Conservation (phyloP, 2,329 filamentous ascomycete species). For the Trichoderma koningiopsis region DNA sequence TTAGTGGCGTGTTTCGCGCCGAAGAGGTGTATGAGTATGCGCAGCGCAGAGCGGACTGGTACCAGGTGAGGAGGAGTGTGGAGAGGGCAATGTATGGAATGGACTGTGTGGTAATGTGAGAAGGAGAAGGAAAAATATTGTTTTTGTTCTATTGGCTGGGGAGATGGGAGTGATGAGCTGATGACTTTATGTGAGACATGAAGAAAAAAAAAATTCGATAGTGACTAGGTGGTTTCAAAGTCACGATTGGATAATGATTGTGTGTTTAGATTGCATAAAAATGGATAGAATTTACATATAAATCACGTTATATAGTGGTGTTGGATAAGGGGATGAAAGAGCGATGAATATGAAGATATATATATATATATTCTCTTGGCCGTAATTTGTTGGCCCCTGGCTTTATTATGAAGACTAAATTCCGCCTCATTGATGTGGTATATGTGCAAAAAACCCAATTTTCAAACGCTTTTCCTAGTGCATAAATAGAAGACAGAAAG, state of each 20-base stretch:
- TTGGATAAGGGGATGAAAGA: not conserved
- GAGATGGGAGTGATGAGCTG: conserved; percentile 2
- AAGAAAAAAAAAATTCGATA: not conserved
- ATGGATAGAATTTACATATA: conserved; percentile 22
- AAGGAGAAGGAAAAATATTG: not conserved
- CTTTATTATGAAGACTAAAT: not conserved
- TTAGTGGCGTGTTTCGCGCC: conserved; percentile 87
- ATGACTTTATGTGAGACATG: conserved; percentile 17
- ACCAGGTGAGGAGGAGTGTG: conserved; percentile 81
- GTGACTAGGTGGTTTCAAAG: not conserved
- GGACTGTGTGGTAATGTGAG: conserved; percentile 81
- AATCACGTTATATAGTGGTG: not conserved
- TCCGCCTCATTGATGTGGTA: conserved; percentile 4
- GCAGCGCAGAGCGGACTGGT: conserved; percentile 93
- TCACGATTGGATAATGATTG: conserved; percentile 7
- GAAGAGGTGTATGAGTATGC: conserved; percentile 99
- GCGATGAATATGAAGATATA: not conserved
- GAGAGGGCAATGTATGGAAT: conserved; percentile 97
- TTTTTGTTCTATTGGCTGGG: not conserved
- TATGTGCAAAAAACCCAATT: not conserved
- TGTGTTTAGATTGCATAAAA: not conserved
- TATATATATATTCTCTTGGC: not conserved
- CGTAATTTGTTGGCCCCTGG: not conserved
- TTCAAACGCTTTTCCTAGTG: not conserved
- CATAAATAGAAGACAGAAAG: not conserved